These are phyloP conservation scores for Ilyonectria sp. DNA, from an alignment of 2,329 filamentous ascomycete species.

Conservation along the genomic window DNA sequence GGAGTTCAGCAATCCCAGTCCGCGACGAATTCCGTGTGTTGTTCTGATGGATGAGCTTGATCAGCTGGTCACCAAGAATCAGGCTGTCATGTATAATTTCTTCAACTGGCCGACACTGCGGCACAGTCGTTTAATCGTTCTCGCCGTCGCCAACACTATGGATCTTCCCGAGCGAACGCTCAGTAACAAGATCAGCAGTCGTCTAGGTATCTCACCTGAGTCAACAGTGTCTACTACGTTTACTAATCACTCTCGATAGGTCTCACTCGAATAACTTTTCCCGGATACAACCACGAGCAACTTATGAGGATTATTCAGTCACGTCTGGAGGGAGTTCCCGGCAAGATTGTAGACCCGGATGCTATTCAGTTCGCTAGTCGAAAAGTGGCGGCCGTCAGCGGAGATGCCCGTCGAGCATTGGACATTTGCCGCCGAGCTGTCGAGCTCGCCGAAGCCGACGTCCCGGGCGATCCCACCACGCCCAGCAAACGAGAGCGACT, in stretches of 20 bases:
- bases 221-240: neutral
- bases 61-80: constrained; percentile 97
- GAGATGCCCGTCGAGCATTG: constrained; percentile 90
- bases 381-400: constrained; percentile 96
- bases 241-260: constrained; percentile 56
- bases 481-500: constrained; percentile 69
- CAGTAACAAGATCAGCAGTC: constrained; percentile 98
- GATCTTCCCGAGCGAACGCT: constrained; percentile 95
- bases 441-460: constrained; percentile 89
- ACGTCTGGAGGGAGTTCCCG: constrained; percentile 89
- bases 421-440: constrained; percentile 97
- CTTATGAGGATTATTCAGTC: constrained; percentile 98
- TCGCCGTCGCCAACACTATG: constrained; percentile 99
- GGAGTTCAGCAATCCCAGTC: constrained; percentile 93
- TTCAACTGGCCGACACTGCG: constrained; percentile 98
- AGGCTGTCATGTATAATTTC: constrained; percentile 99
- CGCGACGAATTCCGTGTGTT: constrained; percentile 92
- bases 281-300: constrained; percentile 97
- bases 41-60: constrained; percentile 99
- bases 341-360: constrained; percentile 91
- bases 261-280: constrained; percentile 94
- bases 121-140: constrained; percentile 93
- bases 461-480: constrained; percentile 66
- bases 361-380: constrained; percentile 96
- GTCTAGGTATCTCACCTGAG: constrained; percentile 68